phyloP scores from a whole-genome alignment of 106 monocot genomes.

The Dactylorhiza incarnata region DNA sequence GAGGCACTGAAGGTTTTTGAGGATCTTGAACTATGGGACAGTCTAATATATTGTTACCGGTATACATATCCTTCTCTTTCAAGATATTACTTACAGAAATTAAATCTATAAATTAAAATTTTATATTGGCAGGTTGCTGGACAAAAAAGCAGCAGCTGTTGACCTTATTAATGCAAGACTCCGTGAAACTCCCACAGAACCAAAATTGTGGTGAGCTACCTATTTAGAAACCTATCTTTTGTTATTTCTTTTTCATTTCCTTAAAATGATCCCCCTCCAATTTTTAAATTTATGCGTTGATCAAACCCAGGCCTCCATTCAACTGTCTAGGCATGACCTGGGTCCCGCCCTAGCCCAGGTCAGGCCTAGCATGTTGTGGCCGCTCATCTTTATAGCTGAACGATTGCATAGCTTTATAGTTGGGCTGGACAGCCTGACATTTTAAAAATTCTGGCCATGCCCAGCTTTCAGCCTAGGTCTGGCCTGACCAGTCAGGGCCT shows the following conservation, averaged over 20 bases:
- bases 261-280: neutral
- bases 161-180: slow-evolving; percentile 77
- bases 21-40: slow-evolving; percentile 97
- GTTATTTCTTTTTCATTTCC: neutral
- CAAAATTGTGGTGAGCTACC: slow-evolving; percentile 74
- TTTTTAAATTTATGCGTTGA: neutral
- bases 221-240: neutral
- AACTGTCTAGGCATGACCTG: no score
- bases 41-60: slow-evolving; percentile 85
- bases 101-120: neutral
- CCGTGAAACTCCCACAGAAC: slow-evolving; percentile 55
- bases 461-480: no score
- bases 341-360: no score
- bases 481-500: no score
- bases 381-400: no score
- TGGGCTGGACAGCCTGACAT: no score
- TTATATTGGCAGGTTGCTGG: slow-evolving; percentile 52
- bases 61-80: slow-evolving; percentile 20
- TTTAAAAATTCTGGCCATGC: no score
- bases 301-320: no score
- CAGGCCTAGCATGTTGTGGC: no score
- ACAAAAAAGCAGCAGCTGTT: slow-evolving; percentile 81
- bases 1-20: slow-evolving; percentile 88
- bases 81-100: neutral
- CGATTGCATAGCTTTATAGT: no score